Evolutionary conservation across 305 asterid species (phyloP).

Genomic region (Rubia balearica): DNA sequence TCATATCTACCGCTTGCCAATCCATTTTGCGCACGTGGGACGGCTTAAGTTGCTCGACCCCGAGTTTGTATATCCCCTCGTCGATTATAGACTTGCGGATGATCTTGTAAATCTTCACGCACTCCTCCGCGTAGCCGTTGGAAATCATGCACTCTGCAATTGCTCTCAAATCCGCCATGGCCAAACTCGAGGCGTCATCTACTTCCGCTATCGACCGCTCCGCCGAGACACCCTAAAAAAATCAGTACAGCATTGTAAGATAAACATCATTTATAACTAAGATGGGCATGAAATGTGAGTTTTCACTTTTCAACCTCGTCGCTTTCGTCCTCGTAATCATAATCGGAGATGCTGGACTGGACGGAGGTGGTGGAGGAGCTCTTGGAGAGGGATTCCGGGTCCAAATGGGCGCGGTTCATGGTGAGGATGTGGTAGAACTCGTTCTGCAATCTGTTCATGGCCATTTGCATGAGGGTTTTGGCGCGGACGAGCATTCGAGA

Average conservation of each 20-base stretch:
- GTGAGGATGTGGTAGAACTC: conserved; percentile 63
- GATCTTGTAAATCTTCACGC: conserved; percentile 51
- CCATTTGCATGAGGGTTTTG: conserved; percentile 61
- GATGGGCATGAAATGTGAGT: too few species aligned
- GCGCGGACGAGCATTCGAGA: conserved; percentile 50
- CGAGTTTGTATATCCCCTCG: conserved; percentile 70
- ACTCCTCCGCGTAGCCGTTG: conserved; percentile 59
- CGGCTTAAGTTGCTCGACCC: conserved; percentile 53
- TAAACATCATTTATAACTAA: too few species aligned
- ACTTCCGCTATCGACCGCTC: conserved; percentile 39
- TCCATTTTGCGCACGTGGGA: conserved; percentile 55
- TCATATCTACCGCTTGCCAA: conserved; percentile 47
- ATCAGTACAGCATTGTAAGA: too few species aligned
- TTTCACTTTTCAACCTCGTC: conserved; percentile 7
- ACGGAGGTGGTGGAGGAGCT: too few species aligned
- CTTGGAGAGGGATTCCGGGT: too few species aligned
- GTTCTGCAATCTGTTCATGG: conserved; percentile 74
- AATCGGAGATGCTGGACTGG: too few species aligned
- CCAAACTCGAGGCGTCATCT: conserved; percentile 44
- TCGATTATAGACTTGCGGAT: conserved; percentile 81
- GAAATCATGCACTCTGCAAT: conserved; percentile 89
- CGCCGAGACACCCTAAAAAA: conserved; percentile 4
- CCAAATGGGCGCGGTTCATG: too few species aligned
- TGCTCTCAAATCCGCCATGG: conserved; percentile 54
- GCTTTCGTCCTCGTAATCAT: conserved; percentile 27